Conservation (phyloP, 2,329 filamentous ascomycete species). For the Gyromitra esculenta region DNA sequence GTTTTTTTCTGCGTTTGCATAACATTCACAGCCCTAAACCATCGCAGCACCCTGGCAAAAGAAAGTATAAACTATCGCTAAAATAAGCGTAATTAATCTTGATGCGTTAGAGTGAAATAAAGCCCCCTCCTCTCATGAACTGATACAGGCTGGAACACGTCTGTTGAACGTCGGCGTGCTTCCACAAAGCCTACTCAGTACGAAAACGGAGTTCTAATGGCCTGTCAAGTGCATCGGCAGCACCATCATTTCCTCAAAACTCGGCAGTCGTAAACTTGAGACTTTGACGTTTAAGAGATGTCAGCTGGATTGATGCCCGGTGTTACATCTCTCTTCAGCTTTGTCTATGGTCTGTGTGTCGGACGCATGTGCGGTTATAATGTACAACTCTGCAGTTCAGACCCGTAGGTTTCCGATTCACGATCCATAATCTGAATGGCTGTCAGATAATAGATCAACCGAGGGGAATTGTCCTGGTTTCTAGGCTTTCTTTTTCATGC, state of each 20-base stretch:
- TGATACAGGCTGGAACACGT: not conserved
- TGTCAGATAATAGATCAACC: constrained; percentile 30
- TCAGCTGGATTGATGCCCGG: constrained; percentile 17
- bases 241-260: not conserved
- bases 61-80: not conserved
- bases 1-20: not conserved
- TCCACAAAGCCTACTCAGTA: constrained; percentile 1
- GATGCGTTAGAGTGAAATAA: not conserved
- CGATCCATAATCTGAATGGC: constrained; percentile 32
- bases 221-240: constrained; percentile 9
- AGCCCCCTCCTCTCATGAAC: not conserved
- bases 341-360: not conserved
- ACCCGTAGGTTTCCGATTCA: constrained; percentile 30
- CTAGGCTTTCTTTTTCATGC: not conserved
- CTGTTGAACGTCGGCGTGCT: not conserved
- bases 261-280: constrained; percentile 18
- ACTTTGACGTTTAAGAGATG: constrained; percentile 12
- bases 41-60: not conserved
- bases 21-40: not conserved
- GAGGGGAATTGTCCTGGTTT: not conserved
- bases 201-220: not conserved
- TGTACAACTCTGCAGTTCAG: not conserved
- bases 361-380: constrained; percentile 7
- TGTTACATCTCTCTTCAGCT: constrained; percentile 14
- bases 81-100: not conserved